A percentile compares a stretch with the other conserved stretches of the same genome.
These are phyloP conservation scores for Apostasia ramifera DNA, from an alignment of 106 monocot genomes.

Conservation along the genomic window DNA sequence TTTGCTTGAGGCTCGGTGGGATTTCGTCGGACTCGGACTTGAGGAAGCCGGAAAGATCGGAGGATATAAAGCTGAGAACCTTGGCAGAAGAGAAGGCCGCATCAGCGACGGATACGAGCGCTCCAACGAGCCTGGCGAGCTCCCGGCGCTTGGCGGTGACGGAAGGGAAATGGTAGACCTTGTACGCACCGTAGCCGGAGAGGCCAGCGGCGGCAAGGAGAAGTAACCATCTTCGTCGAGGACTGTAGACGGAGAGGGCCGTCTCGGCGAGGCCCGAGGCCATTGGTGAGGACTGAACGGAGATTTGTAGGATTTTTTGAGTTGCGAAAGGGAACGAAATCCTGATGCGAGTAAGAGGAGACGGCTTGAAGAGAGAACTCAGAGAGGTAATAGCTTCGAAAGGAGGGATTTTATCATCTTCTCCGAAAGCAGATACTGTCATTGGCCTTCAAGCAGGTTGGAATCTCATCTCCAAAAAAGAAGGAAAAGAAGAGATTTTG, in stretches of 20 bases:
- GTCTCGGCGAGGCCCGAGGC: neutral
- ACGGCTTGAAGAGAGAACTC: too few species aligned
- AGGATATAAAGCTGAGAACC: constrained; percentile 34
- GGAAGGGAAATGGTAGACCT: constrained; percentile 48
- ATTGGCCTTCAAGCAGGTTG: too few species aligned
- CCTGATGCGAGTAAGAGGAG: too few species aligned
- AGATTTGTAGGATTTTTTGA: neutral
- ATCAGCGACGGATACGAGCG: constrained; percentile 25
- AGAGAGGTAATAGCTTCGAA: too few species aligned
- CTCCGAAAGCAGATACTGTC: too few species aligned
- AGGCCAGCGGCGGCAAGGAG: constrained; percentile 23
- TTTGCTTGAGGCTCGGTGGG: constrained; percentile 44
- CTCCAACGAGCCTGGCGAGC: constrained; percentile 21
- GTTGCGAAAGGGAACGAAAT: too few species aligned
- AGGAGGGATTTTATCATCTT: too few species aligned
- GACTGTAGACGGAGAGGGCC: constrained; percentile 14
- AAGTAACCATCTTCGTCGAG: constrained; percentile 38
- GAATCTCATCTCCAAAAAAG: too few species aligned
- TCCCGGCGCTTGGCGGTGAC: constrained; percentile 19
- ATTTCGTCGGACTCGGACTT: constrained; percentile 58
- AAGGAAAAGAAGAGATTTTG: too few species aligned
- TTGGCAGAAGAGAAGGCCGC: constrained; percentile 41
- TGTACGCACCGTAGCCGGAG: constrained; percentile 50
- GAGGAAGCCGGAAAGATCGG: constrained; percentile 59
- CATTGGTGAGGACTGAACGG: neutral